phyloP scores from a whole-genome alignment of 257 asterid genomes.

The Mitragyna speciosa region DNA sequence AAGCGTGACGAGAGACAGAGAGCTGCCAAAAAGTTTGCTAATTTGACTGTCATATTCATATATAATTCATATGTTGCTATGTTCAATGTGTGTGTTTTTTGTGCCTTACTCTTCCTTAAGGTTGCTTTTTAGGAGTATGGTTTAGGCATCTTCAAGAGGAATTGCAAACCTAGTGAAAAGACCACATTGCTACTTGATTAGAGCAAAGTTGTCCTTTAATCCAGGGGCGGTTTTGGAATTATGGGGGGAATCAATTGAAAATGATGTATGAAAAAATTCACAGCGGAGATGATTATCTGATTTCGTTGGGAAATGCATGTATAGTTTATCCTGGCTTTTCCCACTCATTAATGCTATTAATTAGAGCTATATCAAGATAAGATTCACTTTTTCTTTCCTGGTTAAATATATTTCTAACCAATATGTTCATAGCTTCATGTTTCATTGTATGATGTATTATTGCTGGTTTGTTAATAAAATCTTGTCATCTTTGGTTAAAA shows the following conservation, averaged over 20 bases:
- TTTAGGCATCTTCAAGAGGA: constrained; percentile 11
- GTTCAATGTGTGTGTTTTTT: constrained; percentile 23
- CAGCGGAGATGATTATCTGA: constrained; percentile 19
- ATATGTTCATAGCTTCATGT: too few relatives aligned
- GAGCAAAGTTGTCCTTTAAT: neutral
- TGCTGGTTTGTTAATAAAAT: too few relatives aligned
- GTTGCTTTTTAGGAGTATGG: constrained; percentile 24
- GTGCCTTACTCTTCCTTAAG: constrained; percentile 9
- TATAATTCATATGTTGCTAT: neutral
- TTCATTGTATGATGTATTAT: too few relatives aligned
- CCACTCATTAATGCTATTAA: constrained; percentile 20
- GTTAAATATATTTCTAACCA: too few relatives aligned
- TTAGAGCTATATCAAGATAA: neutral
- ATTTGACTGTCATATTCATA: constrained; percentile 24
- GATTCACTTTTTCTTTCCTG: too few relatives aligned
- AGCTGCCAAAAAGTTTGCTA: constrained; percentile 31
- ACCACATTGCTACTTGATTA: constrained; percentile 3
- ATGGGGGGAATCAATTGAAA: neutral
- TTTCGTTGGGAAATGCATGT: constrained; percentile 27
- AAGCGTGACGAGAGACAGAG: constrained; percentile 28
- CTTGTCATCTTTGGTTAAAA: neutral
- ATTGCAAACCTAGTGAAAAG: constrained; percentile 1
- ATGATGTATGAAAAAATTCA: constrained; percentile 29
- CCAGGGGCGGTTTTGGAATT: constrained; percentile 12
- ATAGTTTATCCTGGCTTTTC: constrained; percentile 10